Base-by-base conservation (phyloP, 495 filamentous ascomycete species). In the Talaromyces ruber region DNA sequence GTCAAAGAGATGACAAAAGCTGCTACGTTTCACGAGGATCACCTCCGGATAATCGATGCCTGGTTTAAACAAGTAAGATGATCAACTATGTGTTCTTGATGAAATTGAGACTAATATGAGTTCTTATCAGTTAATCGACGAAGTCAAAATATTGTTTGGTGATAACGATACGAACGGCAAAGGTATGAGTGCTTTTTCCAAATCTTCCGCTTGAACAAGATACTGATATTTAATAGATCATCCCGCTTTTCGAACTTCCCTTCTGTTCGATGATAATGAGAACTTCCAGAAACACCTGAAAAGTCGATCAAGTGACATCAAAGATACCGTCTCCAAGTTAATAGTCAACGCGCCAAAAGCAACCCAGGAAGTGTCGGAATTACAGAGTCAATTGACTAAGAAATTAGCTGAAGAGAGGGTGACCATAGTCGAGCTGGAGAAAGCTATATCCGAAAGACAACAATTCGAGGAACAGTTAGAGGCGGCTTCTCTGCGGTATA, bases 31-130 rank as follows among this genome's bases (percentile, higher is more conserved):
- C 91, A 98, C 76, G 89, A 97, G 75, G 91, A 97, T 64, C 94
- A 97, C 66, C 79, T 98, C 39, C 87, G 93, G 65, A 81, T 90
- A 56, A 85, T 97, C 64, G 91, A 98, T 74, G 81, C 85, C 55
- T 98, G 94, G 93, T 92, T 93, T 75, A 81, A 84, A 63, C 92
- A 97, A 84, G 92, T 96, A 79, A 70, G 82, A 22, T 26, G 54
- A 6, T 47, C 2, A 14, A 37, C 54, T 47, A 26, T 52, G 22
- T 28, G 21, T 26, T 26, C 34, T 34, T 29, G 3, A 30, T 64
- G 50, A 63, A 59, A 45, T n/a, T 47, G 16, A 54, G 34, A 34
- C 47, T 58, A 59, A 65, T 47, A 62, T 64, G 69, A 63, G 68
- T 61, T 28, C 64, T 60, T 58, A 58, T 63, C 59, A 97, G 91